Percentiles rank a stretch among this genome's conserved stretches.
Conservation (phyloP, 352 stramenopile species). For the Blastocystis sp. region DNA sequence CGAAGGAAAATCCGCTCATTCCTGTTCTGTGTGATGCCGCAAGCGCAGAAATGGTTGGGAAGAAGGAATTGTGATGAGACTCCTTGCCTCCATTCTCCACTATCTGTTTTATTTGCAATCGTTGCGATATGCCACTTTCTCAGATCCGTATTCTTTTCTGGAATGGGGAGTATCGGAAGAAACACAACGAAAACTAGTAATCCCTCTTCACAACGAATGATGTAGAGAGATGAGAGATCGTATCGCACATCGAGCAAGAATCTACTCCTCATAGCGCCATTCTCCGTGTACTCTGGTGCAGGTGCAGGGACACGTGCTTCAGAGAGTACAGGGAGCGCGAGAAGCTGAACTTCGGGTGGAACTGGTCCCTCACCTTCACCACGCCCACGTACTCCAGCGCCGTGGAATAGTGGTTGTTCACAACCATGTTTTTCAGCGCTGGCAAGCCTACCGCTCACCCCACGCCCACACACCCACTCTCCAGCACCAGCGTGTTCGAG, state of each 20-base stretch:
- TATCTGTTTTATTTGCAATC: too few relatives aligned
- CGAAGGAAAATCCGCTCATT: conserved; percentile 6
- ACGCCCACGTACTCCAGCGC: background rate
- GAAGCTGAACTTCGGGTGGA: background rate
- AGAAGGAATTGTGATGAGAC: background rate
- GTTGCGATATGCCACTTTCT: too few relatives aligned
- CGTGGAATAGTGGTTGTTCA: background rate
- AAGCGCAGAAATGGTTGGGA: background rate
- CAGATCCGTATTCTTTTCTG: too few relatives aligned
- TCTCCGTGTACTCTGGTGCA: background rate
- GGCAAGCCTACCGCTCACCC: background rate
- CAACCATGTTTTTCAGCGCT: background rate
- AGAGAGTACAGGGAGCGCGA: background rate
- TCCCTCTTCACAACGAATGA: too few relatives aligned
- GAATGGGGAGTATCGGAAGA: too few relatives aligned
- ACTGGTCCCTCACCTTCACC: background rate
- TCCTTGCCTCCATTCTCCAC: too few relatives aligned
- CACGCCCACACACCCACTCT: background rate
- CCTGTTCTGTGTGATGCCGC: background rate
- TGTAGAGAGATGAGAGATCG: background rate
- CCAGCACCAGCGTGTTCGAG: background rate
- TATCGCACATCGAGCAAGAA: background rate
- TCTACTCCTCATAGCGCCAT: background rate
- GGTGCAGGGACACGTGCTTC: background rate
- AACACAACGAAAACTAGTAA: too few relatives aligned